Conservation (phyloP, 305 asterid species). For the Coffea humblotiana region DNA sequence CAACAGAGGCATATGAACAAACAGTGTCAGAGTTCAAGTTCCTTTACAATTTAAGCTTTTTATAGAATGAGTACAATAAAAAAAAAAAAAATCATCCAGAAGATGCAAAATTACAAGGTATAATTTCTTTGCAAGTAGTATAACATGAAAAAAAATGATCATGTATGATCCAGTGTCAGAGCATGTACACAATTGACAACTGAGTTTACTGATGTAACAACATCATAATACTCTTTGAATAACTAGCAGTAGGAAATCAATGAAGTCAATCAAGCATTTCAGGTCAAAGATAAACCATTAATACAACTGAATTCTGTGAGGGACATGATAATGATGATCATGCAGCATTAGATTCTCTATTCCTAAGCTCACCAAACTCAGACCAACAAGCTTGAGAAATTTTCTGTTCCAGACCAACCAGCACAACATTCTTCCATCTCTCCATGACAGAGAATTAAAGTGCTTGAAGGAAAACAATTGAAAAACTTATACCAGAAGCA, state of each 20-base stretch:
- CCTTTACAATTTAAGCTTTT: neutral
- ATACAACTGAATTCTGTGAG: neutral
- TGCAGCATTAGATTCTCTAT: neutral
- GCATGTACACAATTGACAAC: neutral
- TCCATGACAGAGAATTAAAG: neutral
- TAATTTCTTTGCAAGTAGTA: neutral
- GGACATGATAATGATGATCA: neutral
- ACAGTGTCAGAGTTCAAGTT: neutral
- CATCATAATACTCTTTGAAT: neutral
- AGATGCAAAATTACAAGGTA: neutral
- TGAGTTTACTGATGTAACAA: slow-evolving; percentile 1
- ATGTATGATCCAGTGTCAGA: neutral
- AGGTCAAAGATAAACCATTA: neutral
- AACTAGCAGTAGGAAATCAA: neutral
- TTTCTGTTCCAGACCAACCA: neutral
- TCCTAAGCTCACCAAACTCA: neutral
- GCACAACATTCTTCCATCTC: neutral
- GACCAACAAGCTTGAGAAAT: neutral
- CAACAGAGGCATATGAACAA: neutral
- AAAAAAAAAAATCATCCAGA: neutral
- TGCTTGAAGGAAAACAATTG: neutral
- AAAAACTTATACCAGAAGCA: neutral
- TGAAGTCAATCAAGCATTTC: neutral
- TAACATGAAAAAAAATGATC: neutral
- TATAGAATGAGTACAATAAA: neutral